Base-by-base conservation (phyloP, 192 early-diverging fungal genomes). In the Umbelopsis ramanniana region DNA sequence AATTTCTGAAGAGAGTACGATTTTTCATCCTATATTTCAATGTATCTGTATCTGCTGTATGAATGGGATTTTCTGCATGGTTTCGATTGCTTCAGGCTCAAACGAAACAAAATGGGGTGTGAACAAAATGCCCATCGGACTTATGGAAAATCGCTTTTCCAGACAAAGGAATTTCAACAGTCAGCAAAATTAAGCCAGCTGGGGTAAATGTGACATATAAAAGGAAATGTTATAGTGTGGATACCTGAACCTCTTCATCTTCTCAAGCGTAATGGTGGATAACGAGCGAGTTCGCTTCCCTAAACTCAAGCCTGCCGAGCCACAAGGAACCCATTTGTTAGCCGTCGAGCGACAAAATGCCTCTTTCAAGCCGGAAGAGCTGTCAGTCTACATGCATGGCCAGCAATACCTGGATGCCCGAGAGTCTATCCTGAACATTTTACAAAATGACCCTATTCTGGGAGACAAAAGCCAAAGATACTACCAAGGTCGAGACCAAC, bases 401-500 rank as follows among this genome's bases (percentile, higher is more conserved):
- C 57, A 80, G 3, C 82, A 91, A 7, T 82, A 86, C 73, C 85
- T 92, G 11, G 75, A 77, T 11, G 76, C 76, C 46, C 67, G 81
- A 53, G 70, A 84, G 55, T 86, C 86, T 67, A 77, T 93, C 7
- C 79, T 90, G 26, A 50, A 74, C 8, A 72, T 92, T 15, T 72
- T 93, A 66, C 80, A 86, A 33, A 83, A 82, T 21, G 92, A 95
- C 76, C 85, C 89, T 2, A 84, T 84, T 6, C 88, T 95, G 66
- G 63, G 76, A 3, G 83, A 86, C 63, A 84, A 93, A 75, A 88
- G 84, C 19, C 72, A 91, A 53, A 81, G 85, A 50, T 91, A 90
- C 76, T 94, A 86, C 74, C 80, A 84, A 78, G 89, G 88, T 67
- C 84, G 94, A 46, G 77, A 82, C 11, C 87, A 93, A 43, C 83